These are phyloP conservation scores for Albifimbria verrucaria DNA, from an alignment of 2,329 filamentous ascomycete species.

Conservation along the genomic window DNA sequence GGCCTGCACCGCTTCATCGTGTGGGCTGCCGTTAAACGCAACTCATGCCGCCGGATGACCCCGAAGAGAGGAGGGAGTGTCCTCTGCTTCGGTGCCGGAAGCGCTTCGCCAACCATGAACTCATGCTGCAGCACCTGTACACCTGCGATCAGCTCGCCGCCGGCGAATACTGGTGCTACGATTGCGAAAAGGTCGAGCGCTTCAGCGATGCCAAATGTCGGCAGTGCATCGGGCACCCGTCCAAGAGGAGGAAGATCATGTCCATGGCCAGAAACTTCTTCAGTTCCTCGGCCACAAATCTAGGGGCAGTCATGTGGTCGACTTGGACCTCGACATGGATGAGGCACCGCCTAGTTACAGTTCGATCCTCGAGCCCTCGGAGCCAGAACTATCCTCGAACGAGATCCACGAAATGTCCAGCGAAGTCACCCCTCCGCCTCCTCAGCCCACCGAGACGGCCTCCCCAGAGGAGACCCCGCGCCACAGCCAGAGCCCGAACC, in stretches of 20 bases:
- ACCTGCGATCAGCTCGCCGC: constrained; percentile 43
- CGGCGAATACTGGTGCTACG: constrained; percentile 55
- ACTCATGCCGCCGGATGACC: constrained; percentile 44
- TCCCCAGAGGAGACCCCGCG: constrained; percentile 21
- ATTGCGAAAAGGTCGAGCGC: constrained; percentile 48
- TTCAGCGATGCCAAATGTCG: constrained; percentile 51
- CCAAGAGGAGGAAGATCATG: constrained; percentile 49
- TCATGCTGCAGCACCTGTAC: constrained; percentile 52
- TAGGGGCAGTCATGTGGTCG: constrained; percentile 26
- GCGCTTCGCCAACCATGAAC: constrained; percentile 48
- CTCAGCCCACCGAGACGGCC: constrained; percentile 10
- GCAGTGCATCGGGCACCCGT: constrained; percentile 46
- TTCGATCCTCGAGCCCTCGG: constrained; percentile 29
- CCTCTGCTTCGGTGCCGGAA: constrained; percentile 49
- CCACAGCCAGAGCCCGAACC: constrained; percentile 15
- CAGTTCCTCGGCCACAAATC: constrained; percentile 48
- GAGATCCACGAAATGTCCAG: constrained; percentile 51
- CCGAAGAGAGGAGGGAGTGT: constrained; percentile 46
- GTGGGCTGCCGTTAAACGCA: constrained; percentile 54
- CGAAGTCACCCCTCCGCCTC: too few species aligned
- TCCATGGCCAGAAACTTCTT: constrained; percentile 53
- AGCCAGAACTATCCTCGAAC: constrained; percentile 44
- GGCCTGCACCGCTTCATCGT: constrained; percentile 53
- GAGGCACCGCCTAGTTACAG: constrained; percentile 46
- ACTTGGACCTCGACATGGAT: constrained; percentile 24